Conservation (phyloP, 768 basidiomycete genomes). For the Antrodiella citrinella region DNA sequence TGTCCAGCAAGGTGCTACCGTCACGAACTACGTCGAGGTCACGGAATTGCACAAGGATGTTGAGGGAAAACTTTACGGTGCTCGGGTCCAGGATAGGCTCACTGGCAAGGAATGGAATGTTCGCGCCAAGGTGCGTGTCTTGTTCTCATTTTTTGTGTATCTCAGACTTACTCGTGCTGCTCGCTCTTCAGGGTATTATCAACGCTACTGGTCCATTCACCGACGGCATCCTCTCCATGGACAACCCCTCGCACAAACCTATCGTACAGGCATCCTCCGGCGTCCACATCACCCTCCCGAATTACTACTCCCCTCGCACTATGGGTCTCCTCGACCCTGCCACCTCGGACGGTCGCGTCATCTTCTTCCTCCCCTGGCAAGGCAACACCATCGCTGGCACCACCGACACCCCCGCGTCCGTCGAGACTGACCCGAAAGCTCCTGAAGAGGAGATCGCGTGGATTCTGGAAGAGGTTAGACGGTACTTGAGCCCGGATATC, state of each 20-base stretch:
- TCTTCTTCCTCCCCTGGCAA: constrained; percentile 99
- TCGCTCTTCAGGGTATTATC: constrained; percentile 63
- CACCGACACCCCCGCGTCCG: constrained; percentile 75
- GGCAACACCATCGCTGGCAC: constrained; percentile 97
- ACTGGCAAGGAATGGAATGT: constrained; percentile 80
- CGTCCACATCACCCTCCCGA: constrained; percentile 92
- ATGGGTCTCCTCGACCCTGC: constrained; percentile 96
- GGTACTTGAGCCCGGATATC: constrained; percentile 88
- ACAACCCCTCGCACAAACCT: constrained; percentile 65
- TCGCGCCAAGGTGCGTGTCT: constrained; percentile 54
- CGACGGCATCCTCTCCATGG: constrained; percentile 78
- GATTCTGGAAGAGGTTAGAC: constrained; percentile 89
- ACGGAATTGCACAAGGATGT: constrained; percentile 63
- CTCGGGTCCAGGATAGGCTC: constrained; percentile 70
- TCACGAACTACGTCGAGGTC: constrained; percentile 88
- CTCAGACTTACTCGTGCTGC: neutral
- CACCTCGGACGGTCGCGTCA: constrained; percentile 93
- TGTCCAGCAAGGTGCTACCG: constrained; percentile 81
- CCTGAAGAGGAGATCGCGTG: constrained; percentile 93
- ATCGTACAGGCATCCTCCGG: constrained; percentile 93
- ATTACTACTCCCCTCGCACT: constrained; percentile 90
- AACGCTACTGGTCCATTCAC: constrained; percentile 96
- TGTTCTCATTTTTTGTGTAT: neutral
- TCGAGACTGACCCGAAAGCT: constrained; percentile 70
- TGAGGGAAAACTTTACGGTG: constrained; percentile 60